These are phyloP conservation scores for Fusarium tupiense DNA, from an alignment of 2,329 filamentous ascomycete species.

Conservation along the genomic window DNA sequence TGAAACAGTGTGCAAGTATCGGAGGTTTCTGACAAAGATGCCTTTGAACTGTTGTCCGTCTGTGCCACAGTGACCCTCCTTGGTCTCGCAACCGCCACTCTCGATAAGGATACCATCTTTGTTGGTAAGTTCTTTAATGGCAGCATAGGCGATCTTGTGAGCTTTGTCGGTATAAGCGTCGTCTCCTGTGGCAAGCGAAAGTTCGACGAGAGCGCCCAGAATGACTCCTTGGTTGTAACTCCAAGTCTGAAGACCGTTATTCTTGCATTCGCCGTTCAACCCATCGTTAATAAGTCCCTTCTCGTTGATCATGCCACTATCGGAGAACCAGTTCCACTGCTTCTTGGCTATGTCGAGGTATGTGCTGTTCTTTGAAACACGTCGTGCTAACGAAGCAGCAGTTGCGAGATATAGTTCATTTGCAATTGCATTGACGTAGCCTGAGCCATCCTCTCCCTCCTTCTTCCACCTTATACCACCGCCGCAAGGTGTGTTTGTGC, in stretches of 20 bases:
- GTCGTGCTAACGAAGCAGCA: constrained; percentile 62
- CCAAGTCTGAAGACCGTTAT: constrained; percentile 61
- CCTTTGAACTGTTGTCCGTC: constrained; percentile 77
- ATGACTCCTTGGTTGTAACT: constrained; percentile 69
- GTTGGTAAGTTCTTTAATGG: constrained; percentile 57
- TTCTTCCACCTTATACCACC: constrained; percentile 68
- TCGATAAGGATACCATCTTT: constrained; percentile 57
- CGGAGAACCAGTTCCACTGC: constrained; percentile 64
- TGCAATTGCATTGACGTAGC: constrained; percentile 63
- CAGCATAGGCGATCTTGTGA: constrained; percentile 61
- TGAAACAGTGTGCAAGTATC: constrained; percentile 62
- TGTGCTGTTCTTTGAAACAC: constrained; percentile 51
- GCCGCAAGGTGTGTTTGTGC: constrained; percentile 59
- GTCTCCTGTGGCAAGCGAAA: constrained; percentile 57
- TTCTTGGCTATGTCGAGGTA: constrained; percentile 61
- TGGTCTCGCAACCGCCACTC: constrained; percentile 49
- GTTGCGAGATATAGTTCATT: constrained; percentile 68
- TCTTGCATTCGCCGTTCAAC: constrained; percentile 58
- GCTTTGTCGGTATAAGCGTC: constrained; percentile 55
- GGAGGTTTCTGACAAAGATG: constrained; percentile 72
- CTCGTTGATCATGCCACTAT: constrained; percentile 61
- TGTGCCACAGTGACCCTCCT: constrained; percentile 51
- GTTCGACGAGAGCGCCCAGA: constrained; percentile 64
- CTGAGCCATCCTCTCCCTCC: constrained; percentile 45
- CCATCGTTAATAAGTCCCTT: constrained; percentile 65